Evolutionary conservation across 1,139 yeast species (phyloP), one percentile per base, ranked within the genome.

Genomic region (Casaregolazyma lundiana): DNA sequence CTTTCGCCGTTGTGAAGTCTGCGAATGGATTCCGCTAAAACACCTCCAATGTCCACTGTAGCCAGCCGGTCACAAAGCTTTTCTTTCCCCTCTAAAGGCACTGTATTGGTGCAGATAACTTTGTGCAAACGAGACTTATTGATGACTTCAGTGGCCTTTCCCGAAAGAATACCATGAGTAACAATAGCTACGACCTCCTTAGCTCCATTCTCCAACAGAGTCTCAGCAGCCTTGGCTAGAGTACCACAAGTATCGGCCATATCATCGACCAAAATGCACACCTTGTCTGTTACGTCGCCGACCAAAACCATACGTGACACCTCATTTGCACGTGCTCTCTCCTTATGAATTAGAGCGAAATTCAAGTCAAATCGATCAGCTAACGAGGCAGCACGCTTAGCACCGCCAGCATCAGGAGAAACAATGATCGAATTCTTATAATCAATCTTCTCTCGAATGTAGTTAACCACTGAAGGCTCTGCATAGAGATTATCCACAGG

Each of bases 221-320:
- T 82, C 58, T 90, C 96, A 19, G 97, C 96, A 36, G 98, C 97
- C 70, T 90, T 92, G 52, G 90, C 94, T 56, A 92, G 73, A 3
- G 98, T 92, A 50, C 97, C 97, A 70, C 97, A 92, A 18, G 98
- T 92, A 65, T 92, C 98, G 42, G 97, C 98, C 95, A 92, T 90
- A 65, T 92, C 98, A 69, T 92, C 98, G 38, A 92, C 95, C 56
- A 92, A 79, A 49, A 92, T 76, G 68, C 97, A 90, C 44, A 85
- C 79, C 68, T 89, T 89, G 56, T 82, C 84, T 8, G 83, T 71
- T 35, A 92, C 98, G 66, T 92, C 97, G 55, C 98, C 98, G 45
- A 92, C 98, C 47, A 92, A 77, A 21, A 92, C 97, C 98, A 90
- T 90, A 61, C 88, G 77, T 37, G 90, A 80, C 24, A 90, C 96